Percentiles rank a stretch among this genome's conserved stretches.
phyloP scores from a whole-genome alignment of 1,284 basidiomycete species.

The Austroboletus novae-zelandiae region DNA sequence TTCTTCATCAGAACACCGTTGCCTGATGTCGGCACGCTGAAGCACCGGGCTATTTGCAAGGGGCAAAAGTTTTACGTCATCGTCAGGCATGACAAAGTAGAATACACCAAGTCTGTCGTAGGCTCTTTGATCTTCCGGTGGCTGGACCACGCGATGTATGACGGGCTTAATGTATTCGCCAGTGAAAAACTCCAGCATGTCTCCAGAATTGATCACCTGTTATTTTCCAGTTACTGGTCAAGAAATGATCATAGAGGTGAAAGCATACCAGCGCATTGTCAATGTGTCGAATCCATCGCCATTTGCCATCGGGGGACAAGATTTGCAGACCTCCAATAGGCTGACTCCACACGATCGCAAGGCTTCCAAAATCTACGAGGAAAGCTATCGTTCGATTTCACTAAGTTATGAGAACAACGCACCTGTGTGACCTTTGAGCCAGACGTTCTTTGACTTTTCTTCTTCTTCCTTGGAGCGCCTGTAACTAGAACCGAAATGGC shows the following conservation, averaged over 20 bases:
- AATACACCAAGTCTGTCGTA: constrained; percentile 40
- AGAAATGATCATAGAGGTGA: neutral
- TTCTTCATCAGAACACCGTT: constrained; percentile 32
- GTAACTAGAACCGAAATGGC: neutral
- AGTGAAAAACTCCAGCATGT: constrained; percentile 52
- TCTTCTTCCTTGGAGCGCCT: constrained; percentile 10
- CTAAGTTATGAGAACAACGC: neutral
- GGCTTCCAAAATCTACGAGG: constrained; percentile 46
- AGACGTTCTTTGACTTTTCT: neutral
- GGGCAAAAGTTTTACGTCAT: constrained; percentile 32
- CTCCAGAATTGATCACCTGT: constrained; percentile 53
- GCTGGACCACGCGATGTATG: constrained; percentile 43
- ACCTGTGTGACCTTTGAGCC: constrained; percentile 4
- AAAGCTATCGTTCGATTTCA: neutral
- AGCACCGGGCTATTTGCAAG: constrained; percentile 30
- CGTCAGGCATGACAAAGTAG: constrained; percentile 39
- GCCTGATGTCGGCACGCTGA: constrained; percentile 28
- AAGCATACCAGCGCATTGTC: constrained; percentile 36
- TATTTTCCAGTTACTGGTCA: neutral
- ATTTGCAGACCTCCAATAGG: constrained; percentile 59
- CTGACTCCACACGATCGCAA: constrained; percentile 60
- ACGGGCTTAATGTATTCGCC: constrained; percentile 48
- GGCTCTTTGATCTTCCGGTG: constrained; percentile 39
- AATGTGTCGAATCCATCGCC: constrained; percentile 58
- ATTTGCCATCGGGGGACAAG: constrained; percentile 44